Percentiles rank a stretch among this genome's conserved stretches.
These are phyloP conservation scores for Exobasidium cylindrosporum DNA, from an alignment of 1,284 basidiomycete genomes.

Conservation along the genomic window DNA sequence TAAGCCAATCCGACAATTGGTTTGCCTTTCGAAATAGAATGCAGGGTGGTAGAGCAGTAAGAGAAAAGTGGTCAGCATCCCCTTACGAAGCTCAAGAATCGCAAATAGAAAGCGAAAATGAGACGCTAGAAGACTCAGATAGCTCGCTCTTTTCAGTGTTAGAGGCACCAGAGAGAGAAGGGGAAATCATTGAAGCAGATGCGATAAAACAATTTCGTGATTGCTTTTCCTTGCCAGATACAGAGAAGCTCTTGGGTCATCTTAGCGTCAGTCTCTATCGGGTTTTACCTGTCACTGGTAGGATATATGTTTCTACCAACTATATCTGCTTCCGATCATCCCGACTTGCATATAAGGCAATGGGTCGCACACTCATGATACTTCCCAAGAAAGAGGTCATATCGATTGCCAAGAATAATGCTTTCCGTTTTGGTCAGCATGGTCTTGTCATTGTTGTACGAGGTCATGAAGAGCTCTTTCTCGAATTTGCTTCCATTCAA, in stretches of 20 bases:
- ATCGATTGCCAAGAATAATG: constrained; percentile 76
- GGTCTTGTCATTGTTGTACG: constrained; percentile 86
- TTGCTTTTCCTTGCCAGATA: constrained; percentile 29
- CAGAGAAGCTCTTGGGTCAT: constrained; percentile 31
- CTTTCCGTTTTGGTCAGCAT: constrained; percentile 81
- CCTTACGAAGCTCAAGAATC: neutral
- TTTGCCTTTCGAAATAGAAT: neutral
- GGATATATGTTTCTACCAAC: constrained; percentile 36
- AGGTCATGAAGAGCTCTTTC: constrained; percentile 94
- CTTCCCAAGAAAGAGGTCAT: constrained; percentile 84
- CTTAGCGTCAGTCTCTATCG: constrained; percentile 37
- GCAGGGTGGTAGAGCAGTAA: neutral
- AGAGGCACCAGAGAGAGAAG: neutral
- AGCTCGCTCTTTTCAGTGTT: neutral
- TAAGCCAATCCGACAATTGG: neutral
- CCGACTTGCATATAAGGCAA: constrained; percentile 33
- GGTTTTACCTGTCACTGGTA: constrained; percentile 39
- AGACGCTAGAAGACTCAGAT: neutral
- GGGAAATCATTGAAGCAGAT: constrained; percentile 16
- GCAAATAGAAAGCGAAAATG: neutral
- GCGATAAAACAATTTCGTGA: constrained; percentile 23
- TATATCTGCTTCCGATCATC: constrained; percentile 49
- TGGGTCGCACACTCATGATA: constrained; percentile 70
- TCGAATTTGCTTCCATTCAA: constrained; percentile 79
- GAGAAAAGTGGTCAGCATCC: constrained; percentile 5